Percentiles rank a stretch among this genome's conserved stretches.
Evolutionary conservation across 805 yeast species (phyloP).

Genomic region (Zygoascus bituminiphila): DNA sequence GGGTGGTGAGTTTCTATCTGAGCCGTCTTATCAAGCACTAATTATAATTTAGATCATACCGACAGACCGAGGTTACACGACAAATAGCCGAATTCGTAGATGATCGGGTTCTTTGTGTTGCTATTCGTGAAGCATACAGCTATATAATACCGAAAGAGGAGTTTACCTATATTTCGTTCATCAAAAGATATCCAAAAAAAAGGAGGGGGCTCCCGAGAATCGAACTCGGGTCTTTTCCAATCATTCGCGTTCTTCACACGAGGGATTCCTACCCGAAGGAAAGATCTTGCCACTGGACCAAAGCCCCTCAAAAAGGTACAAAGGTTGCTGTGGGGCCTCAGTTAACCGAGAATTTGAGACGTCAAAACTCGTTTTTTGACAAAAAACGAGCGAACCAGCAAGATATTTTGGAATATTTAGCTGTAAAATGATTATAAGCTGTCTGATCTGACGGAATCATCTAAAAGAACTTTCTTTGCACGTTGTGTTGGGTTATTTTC

Average conservation of each 20-base stretch:
- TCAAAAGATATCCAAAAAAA: too few species aligned
- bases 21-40: not conserved
- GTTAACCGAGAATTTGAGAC: too few species aligned
- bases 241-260: slow-evolving; percentile 5
- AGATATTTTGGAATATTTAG: too few species aligned
- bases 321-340: not conserved
- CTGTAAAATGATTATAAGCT: too few species aligned
- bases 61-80: not conserved
- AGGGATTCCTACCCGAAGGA: slow-evolving; percentile 6
- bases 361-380: too few species aligned
- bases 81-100: not conserved
- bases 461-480: too few species aligned
- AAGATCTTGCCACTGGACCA: slow-evolving; percentile 7
- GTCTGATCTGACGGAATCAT: too few species aligned
- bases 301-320: slow-evolving; percentile 6
- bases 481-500: too few species aligned
- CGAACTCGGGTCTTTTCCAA: slow-evolving; percentile 8
- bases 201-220: slow-evolving; percentile 7
- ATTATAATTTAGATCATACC: not conserved
- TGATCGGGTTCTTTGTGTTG: not conserved
- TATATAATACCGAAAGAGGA: too few species aligned
- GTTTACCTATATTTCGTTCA: too few species aligned
- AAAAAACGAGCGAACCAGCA: too few species aligned
- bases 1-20: not conserved
- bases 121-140: too few species aligned